Evolutionary conservation across 805 yeast species (phyloP), one percentile per base, ranked within the genome.

Genomic region (Wickerhamiella siamensis): DNA sequence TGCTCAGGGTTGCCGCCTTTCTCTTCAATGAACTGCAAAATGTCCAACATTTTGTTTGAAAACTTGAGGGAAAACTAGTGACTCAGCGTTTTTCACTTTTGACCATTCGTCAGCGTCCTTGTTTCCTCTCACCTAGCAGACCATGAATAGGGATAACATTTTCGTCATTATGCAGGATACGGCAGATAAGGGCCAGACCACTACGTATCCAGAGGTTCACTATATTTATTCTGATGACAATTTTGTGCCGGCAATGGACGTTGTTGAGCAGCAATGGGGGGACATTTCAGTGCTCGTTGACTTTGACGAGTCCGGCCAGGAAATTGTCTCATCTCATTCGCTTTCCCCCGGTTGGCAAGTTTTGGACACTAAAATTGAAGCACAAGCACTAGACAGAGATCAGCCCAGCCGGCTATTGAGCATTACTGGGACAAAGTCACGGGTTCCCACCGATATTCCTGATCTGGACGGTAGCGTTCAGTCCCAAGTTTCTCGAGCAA

Each of bases 1-100:
- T 69, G 69, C 52, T 87, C 88, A 34, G 98, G 95, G 62, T 87
- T 75, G 48, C 98, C 98, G 45, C 98, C 98, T 66, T 86, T 88
- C 60, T 91, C 98, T 53, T 78, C 94, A 53, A 91, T 79, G 61
- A 91, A 91, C 59, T 82, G 81, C 51, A 79, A 70, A 51, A 91
- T 83, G 63, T 91, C 98, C 65, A 91, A 77, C 98, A 91, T 88
- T 39, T 33, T 43, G 40, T 21, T 38, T 8, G 8, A 8, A 24
- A 6, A 12, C 10, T 6, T 6, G 6, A 12, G 12, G 12, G 12
- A 24, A 24, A 24, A 6, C 29, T 6, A 12, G 29, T 24, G 29
- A 24, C 29, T 24, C 29, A 24, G 29, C 29, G 12, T n/a, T n/a
- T n/a, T n/a, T n/a, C n/a, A n/a, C n/a, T n/a, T n/a, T n/a, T n/a